Evolutionary conservation across 371 early-diverging fungal species (phyloP), one percentile per base, ranked within the genome.

Genomic region (Funneliformis caledonium): DNA sequence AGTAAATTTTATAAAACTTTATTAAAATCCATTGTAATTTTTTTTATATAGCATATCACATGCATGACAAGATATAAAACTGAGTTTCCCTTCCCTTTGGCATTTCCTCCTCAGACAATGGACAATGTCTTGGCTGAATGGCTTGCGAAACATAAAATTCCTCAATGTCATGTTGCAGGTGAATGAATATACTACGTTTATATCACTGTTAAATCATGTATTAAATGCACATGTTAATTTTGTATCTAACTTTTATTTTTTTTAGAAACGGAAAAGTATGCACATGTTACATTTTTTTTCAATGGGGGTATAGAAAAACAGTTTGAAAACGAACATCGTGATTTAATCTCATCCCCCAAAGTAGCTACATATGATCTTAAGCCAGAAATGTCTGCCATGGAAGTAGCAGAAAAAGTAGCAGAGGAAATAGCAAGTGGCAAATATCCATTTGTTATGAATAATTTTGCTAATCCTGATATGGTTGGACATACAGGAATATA

Each of bases 281-380:
- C 99, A 31, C 99, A 99, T 88, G 99, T 99, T 56, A 99, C 99
- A 72, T 99, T 99, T 94, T 99, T 99, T 95, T 99, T 99, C 91
- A 99, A 99, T 89, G 99, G 99, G 77, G 99, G 99, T 62, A 89
- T 93, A 45, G 99, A 99, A 87, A 92, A 93, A 62, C 94, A 95
- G 85, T 98, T 95, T 86, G 80, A 86, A 47, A 86, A 87, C 72
- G 99, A 99, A 89, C 93, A 95, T 67, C 96, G 99, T 81, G 94
- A 93, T 81, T 84, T 99, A 88, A 90, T 98, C 73, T 88, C 94
- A 42, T 96, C 96, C 64, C 98, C 98, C 76, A 95, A 94, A 87
- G 99, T 99, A 4, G 96, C 98, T 48, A 98, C 99, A 37, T 99
- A 99, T 87, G 99, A 99, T 87, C 86, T 95, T 74, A 89, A 95